Evolutionary conservation across 768 basidiomycete species (phyloP).

Genomic region (Termitomyces sp.): DNA sequence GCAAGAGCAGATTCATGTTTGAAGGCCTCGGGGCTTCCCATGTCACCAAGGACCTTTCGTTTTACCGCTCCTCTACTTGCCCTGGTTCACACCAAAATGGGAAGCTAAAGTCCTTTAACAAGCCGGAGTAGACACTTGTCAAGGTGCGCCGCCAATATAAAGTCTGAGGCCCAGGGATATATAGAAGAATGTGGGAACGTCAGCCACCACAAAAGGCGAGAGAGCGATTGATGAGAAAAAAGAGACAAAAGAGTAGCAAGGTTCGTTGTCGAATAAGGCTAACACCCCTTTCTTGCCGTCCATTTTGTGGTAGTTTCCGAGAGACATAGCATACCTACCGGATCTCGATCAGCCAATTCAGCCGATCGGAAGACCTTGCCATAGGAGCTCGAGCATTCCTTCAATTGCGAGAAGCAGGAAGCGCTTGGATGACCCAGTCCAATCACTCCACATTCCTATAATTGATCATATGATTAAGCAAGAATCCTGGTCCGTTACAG

Average conservation of each 20-base stretch:
- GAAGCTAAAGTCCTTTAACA: neutral
- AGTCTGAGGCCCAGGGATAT: neutral
- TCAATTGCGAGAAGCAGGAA: neutral
- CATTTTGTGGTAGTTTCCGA: neutral
- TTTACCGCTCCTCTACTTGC: neutral
- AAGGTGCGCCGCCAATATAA: neutral
- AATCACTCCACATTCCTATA: neutral
- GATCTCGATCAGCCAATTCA: constrained; percentile 3
- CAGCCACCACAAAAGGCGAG: neutral
- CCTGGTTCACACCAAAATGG: neutral
- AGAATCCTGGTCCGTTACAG: neutral
- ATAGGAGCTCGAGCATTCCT: neutral
- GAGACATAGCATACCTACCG: constrained; percentile 2
- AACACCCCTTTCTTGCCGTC: neutral
- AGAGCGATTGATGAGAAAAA: neutral
- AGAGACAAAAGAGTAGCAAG: neutral
- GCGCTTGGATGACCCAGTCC: neutral
- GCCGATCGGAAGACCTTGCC: neutral
- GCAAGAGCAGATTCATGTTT: constrained; percentile 12
- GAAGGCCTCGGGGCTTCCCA: constrained; percentile 18
- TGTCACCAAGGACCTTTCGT: constrained; percentile 16
- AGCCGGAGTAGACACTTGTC: neutral
- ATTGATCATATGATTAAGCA: neutral
- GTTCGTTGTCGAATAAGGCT: neutral
- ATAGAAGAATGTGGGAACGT: neutral